A percentile compares a stretch with the other conserved stretches of the same genome.
Evolutionary conservation across 139 green algal genomes (phyloP).

Genomic region (Microglena sp.): DNA sequence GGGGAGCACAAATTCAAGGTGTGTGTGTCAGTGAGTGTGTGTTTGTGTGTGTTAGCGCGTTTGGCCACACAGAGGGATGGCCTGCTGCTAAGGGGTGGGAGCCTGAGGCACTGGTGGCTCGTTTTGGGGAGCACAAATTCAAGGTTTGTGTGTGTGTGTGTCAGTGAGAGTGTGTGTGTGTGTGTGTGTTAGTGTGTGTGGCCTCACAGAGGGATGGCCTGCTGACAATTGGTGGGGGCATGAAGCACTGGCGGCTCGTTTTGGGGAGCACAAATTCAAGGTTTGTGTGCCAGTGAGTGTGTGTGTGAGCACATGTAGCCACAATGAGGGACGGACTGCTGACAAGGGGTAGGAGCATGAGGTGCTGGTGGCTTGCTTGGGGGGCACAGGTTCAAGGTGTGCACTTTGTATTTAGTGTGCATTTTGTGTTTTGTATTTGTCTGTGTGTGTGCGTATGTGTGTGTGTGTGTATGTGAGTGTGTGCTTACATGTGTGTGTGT

Average conservation of each 20-base stretch:
- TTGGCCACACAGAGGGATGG: slow-evolving; percentile 55
- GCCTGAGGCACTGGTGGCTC: slow-evolving; percentile 25
- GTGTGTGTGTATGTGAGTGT: too few relatives aligned
- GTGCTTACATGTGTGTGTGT: slow-evolving; percentile 21
- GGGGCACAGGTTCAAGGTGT: slow-evolving; percentile 73
- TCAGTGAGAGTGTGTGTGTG: too few relatives aligned
- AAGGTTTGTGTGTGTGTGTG: slow-evolving; percentile 53
- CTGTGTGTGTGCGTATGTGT: too few relatives aligned
- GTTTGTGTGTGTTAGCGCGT: too few relatives aligned
- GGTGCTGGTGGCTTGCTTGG: slow-evolving; percentile 34
- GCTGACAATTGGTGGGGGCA: slow-evolving; percentile 43
- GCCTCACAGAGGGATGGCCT: slow-evolving; percentile 50
- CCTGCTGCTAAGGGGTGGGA: slow-evolving; percentile 42
- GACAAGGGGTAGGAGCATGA: slow-evolving; percentile 38
- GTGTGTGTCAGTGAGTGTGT: too few relatives aligned
- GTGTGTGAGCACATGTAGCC: too few relatives aligned
- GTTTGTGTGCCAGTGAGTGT: too few relatives aligned
- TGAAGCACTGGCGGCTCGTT: slow-evolving; percentile 33
- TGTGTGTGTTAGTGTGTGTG: too few relatives aligned
- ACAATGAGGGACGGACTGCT: slow-evolving; percentile 53
- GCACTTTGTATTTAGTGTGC: too few relatives aligned
- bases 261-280: slow-evolving; percentile 72
- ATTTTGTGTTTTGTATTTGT: too few relatives aligned
- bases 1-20: slow-evolving; percentile 76
- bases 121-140: slow-evolving; percentile 63